Base-by-base conservation (phyloP, 1,284 basidiomycete genomes). In the Ceratorhiza oryzae-sativae region DNA sequence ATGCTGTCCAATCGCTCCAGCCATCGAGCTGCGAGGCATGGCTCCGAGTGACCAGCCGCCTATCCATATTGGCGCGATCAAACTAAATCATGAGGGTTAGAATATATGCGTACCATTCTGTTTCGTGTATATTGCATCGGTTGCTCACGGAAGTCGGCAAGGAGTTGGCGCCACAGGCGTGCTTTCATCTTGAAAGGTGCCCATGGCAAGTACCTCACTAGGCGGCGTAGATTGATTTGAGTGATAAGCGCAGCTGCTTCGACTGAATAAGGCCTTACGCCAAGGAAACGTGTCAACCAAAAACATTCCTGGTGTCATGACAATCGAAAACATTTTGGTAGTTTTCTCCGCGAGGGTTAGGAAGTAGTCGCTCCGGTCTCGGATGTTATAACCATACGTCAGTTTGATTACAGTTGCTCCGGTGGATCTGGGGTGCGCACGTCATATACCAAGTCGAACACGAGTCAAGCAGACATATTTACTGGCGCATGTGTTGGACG, bases 181-280 rank as follows among this genome's bases (percentile, higher is more conserved):
- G 53, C 53, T 34, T 58, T 42, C 10, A 27, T 30, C 42, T 70
- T 70, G 41, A 70, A 70, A 2, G 63, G 51, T 9, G 63, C 51
- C 65, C 65, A 58, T 10, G 65, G 65, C 8, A 70, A n/a, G 41
- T 70, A 34, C 27, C 32, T 49, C n/a, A 67, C 63, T 67, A 36
- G 6, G 4, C 15, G 4, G 8, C 8, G 5, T 30, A 23, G 23
- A n/a, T n/a, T n/a, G n/a, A n/a, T n/a, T n/a, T 51, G 25, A 51
- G 42, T 10, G 15, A 8, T 3, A 6, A 51, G 27, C 3, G 4
- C 4, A 9, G 18, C 48, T 20, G 15, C 20, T 12, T 46, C 32
- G 36, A n/a, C 6, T 6, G 23, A 32, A 12, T 8, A 9, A 15
- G n/a, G 23, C 18, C 65, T 58, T 41, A 70, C 65, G 18, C 10